Conservation (phyloP, 2,329 filamentous ascomycete species). For the Dothiorella sarmentorum region DNA sequence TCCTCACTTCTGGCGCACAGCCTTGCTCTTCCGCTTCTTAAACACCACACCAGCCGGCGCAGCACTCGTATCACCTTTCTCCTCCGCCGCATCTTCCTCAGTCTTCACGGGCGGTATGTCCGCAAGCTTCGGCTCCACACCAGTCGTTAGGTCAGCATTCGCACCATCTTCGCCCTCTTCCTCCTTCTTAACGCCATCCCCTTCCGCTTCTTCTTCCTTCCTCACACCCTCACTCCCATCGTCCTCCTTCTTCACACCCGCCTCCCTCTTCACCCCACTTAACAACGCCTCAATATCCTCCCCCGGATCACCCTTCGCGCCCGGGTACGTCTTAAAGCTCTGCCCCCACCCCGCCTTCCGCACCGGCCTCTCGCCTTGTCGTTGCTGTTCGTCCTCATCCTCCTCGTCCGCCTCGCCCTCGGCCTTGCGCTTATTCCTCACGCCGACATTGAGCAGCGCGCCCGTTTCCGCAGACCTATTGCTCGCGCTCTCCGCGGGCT, state of each 20-base stretch:
- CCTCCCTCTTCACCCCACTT: constrained; percentile 29
- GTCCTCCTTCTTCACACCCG: constrained; percentile 27
- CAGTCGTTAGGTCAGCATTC: constrained; percentile 6
- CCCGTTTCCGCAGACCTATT: constrained; percentile 40
- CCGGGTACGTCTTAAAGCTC: constrained; percentile 45
- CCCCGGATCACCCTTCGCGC: constrained; percentile 43
- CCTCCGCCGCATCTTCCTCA: constrained; percentile 20
- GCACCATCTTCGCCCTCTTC: constrained; percentile 31
- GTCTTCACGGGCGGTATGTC: constrained; percentile 20
- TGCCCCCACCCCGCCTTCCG: constrained; percentile 45
- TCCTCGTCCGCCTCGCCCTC: constrained; percentile 62
- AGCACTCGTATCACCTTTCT: constrained; percentile 25
- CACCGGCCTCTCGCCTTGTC: constrained; percentile 48
- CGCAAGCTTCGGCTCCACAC: constrained; percentile 26
- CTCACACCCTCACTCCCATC: constrained; percentile 26
- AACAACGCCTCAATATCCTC: constrained; percentile 62
- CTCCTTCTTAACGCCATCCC: constrained; percentile 44
- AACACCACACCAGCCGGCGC: constrained; percentile 58
- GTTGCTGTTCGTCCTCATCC: constrained; percentile 37
- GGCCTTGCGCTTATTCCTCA: constrained; percentile 58
- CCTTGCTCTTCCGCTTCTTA: constrained; percentile 74
- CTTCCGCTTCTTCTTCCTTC: constrained; percentile 24
- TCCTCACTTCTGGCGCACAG: constrained; percentile 57
- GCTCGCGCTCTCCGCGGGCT: background rate
- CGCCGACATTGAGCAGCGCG: constrained; percentile 48